Conservation (phyloP, 208 protist genomes). For the Leishmania aethiopica region DNA sequence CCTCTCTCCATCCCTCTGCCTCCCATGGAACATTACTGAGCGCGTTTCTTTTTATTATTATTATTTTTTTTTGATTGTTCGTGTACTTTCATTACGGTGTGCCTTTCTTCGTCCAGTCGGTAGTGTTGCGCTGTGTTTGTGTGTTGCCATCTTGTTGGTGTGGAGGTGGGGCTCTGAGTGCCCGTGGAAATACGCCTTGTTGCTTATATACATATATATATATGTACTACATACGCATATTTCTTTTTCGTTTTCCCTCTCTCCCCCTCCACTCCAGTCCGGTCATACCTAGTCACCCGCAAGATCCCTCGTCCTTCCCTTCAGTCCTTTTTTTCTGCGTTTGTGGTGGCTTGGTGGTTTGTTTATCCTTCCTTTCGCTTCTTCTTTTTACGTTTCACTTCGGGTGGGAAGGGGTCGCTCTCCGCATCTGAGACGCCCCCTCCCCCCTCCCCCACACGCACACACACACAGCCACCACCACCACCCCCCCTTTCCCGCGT, state of each 20-base stretch:
- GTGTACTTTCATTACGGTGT: neutral
- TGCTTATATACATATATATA: neutral
- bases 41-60: neutral
- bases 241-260: neutral
- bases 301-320: neutral
- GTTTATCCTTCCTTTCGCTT: too few species aligned
- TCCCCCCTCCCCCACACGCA: too few species aligned
- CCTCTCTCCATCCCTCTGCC: neutral
- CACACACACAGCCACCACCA: too few species aligned
- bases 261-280: neutral
- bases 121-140: neutral
- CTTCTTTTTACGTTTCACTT: too few species aligned
- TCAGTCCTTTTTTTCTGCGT: too few species aligned
- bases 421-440: too few species aligned
- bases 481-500: too few species aligned
- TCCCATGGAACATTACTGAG: neutral
- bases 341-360: too few species aligned
- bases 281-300: neutral
- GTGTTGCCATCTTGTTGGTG: neutral
- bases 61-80: too few species aligned
- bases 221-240: constrained; percentile 4
- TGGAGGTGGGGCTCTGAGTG: too few species aligned
- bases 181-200: too few species aligned
- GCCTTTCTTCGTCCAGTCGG: neutral
- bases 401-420: too few species aligned